Base-by-base conservation (phyloP, 345 rosid species). In the Gynandropsis gynandra region DNA sequence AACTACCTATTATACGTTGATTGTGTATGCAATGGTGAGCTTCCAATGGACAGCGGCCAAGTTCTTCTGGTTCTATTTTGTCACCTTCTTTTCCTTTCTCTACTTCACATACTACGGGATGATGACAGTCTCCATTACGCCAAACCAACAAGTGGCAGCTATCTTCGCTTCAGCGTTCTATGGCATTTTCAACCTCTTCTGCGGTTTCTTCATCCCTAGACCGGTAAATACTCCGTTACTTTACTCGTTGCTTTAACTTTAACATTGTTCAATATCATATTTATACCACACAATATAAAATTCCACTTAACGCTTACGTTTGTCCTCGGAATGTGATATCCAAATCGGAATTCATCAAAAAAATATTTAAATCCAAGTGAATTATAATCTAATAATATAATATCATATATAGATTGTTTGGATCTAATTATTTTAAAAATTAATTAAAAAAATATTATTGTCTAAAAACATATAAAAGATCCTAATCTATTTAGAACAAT, bases 91-190 rank as follows among this genome's bases (percentile, higher is more conserved):
- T 72, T 77, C 96, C 32, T 87, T 87, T 75, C 87, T 90, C 32
- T 76, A 87, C 95, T 90, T 75, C 82, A 82, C 96, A 39, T 92
- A 82, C 77, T 92, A 92, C 2, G 96, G 96, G 42, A 82, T 87
- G 98, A 87, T 92, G 98, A 66, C 92, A 0, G 93, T 83, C 47
- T 63, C 98, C 50, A 54, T 92, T 43, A 84, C 84, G 0, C 98
- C 96, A 15, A 87, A 87, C 68, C 85, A 76, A 42, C 89, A 90
- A 72, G 74, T 84, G 12, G 87, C 98, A 12, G 62, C 96, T 1
- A 77, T 87, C 44, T 77, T 87, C 0, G 89, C 84, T 0, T 76
- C 87, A 38, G 79, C 95, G 10, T 87, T 84, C 69, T 90, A 79
- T 4, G 51, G 78, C 2, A 70, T 84, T 46, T 90, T 90, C 74